Evolutionary conservation across 805 yeast genomes (phyloP), one percentile per base, ranked within the genome.

Genomic region (Vanderwaltozyma verrucispora): DNA sequence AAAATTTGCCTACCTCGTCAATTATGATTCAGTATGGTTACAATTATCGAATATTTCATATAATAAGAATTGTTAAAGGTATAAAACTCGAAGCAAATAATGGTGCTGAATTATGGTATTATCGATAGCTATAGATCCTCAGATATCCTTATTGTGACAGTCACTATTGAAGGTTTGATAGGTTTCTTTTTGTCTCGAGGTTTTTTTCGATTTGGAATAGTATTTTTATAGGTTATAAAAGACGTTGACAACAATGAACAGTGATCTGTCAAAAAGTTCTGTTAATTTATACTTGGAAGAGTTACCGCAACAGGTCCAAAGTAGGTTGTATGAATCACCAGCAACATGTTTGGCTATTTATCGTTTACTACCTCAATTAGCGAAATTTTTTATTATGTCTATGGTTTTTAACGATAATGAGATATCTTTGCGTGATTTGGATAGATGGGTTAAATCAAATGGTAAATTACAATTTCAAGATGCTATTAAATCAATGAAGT

Each of bases 291-390:
- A 92, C 60, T 67, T 92, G 42, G 96, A 87, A 54, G 86, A 84
- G 15, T 74, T 92, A 5, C 95, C 97, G 1, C 86, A 81, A 52
- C 68, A 81, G 5, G 84, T 86, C n/a, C 89, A 88, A 49, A 69
- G 79, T 17, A 74, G 86, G 52, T 69, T 92, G 17, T 92, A 83
- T 60, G 79, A 76, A 49, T 75, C 84, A 36, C 95, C 98, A 2
- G 95, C 96, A 11, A 85, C 98, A 39, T 87, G 96, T 56, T 67
- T 92, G 33, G 94, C 98, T 2, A 79, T 92, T n/a, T 88, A 80
- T 57, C 69, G 98, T 45, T 66, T 92, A 41, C 68, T 92, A 14
- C 96, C 98, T 0, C 77, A 88, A 18, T 61, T 92, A 46, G 95
- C 96, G 21, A 88, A 89, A 56, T 81, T 85, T 59, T 80, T 81